Evolutionary conservation across 2,329 filamentous ascomycete species (phyloP).

Genomic region (Alternaria sp.): DNA sequence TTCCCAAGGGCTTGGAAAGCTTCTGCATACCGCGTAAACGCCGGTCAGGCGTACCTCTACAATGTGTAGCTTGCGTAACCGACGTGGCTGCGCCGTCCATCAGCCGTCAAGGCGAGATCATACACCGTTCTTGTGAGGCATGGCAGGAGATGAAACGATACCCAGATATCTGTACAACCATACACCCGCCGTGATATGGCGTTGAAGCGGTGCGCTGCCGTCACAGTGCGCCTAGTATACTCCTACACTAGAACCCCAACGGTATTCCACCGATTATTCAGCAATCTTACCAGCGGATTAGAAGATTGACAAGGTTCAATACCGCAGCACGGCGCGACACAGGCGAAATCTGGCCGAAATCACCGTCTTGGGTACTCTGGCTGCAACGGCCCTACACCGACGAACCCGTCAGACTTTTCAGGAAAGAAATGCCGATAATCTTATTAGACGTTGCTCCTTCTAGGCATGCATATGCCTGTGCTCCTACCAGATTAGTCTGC

Average conservation of each 20-base stretch:
- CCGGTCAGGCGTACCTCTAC: background rate
- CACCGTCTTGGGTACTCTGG: background rate
- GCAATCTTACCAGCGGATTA: background rate
- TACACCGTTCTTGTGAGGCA: background rate
- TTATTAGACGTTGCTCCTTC: background rate
- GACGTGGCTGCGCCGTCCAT: background rate
- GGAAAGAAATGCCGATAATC: background rate
- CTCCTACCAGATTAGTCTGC: background rate
- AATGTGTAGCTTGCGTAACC: background rate
- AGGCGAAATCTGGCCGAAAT: background rate
- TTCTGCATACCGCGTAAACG: background rate
- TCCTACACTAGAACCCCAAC: background rate
- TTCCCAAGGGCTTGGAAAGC: background rate
- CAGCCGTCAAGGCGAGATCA: background rate
- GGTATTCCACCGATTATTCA: background rate
- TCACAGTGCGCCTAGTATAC: background rate
- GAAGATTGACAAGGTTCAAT: background rate
- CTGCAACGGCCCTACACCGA: background rate
- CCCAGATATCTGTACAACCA: background rate
- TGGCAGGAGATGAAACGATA: background rate
- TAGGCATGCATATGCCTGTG: background rate
- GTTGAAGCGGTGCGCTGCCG: background rate
- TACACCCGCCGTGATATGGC: background rate
- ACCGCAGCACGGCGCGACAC: background rate
- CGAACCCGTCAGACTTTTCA: background rate